A percentile compares a stretch with the other conserved stretches of the same genome.
Conservation (phyloP, 2,329 filamentous ascomycete genomes). For the Claviceps sp. region DNA sequence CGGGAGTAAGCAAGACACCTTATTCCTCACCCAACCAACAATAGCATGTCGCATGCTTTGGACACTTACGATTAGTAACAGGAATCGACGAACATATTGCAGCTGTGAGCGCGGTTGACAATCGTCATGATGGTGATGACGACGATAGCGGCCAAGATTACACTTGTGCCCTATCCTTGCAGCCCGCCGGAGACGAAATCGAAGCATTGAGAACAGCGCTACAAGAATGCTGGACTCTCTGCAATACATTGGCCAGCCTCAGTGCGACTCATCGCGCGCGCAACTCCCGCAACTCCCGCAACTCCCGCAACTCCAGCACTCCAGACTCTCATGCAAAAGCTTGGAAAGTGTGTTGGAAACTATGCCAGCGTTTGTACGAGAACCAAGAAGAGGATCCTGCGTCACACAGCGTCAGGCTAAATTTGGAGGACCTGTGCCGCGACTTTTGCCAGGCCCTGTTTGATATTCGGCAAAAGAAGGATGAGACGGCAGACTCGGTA, state of each 20-base stretch:
- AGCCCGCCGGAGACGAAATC: slow-evolving; percentile 45
- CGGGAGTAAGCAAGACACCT: slow-evolving; percentile 44
- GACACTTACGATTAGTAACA: slow-evolving; percentile 12
- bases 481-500: slow-evolving; percentile 73
- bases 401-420: slow-evolving; percentile 54
- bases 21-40: background rate
- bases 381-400: slow-evolving; percentile 59
- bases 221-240: slow-evolving; percentile 84
- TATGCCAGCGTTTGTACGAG: slow-evolving; percentile 82
- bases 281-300: slow-evolving; percentile 62
- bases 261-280: slow-evolving; percentile 73
- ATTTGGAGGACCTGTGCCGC: slow-evolving; percentile 65
- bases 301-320: slow-evolving; percentile 61
- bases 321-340: slow-evolving; percentile 73
- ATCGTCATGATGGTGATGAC: slow-evolving; percentile 29
- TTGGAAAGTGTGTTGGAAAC: slow-evolving; percentile 87
- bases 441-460: slow-evolving; percentile 90
- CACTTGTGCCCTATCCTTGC: slow-evolving; percentile 27
- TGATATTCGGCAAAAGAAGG: slow-evolving; percentile 64
- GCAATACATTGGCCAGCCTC: slow-evolving; percentile 75
- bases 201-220: slow-evolving; percentile 61
- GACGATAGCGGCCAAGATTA: slow-evolving; percentile 32
- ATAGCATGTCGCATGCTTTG: background rate
- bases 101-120: slow-evolving; percentile 14
- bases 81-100: slow-evolving; percentile 44